Evolutionary conservation across 2,329 filamentous ascomycete species (phyloP), one percentile per base, ranked within the genome.

Genomic region (Fusarium haematococcum): DNA sequence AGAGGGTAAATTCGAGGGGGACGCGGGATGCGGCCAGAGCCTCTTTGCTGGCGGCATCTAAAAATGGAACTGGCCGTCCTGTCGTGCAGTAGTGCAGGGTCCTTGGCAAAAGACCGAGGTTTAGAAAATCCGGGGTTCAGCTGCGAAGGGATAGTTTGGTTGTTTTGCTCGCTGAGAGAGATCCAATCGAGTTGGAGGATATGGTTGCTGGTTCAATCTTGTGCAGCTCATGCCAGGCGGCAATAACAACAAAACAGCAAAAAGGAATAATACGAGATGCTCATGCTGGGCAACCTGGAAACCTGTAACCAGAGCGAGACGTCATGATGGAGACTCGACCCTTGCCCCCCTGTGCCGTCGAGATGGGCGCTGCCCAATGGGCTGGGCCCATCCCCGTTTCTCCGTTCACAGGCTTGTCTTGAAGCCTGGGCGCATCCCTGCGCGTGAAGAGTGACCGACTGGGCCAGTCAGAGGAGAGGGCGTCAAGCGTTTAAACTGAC

Each of bases 21-120:
- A 33, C 23, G 41, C 5, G 35, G 41, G 57, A 67, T 35, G 57
- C 56, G 56, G 33, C 63, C 71, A 52, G 71, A 72, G 32, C 27
- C 71, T 69, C 33, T 66, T 41, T 65, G 64, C 57, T 63, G 68
- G 71, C 71, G 71, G 61, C 65, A 64, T 60, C 71, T 74, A 74
- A 74, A 67, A 75, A 69, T 73, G 71, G 71, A 74, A 75, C 68
- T 62, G 41, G 18, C 27, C 2, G 27, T 32, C 27, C 25, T 75
- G 69, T 69, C 65, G 48, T 75, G 71, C 71, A 74, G 71, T 74
- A 74, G 71, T 57, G 71, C 61, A 66, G 65, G 68, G 65, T 58
- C 62, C 71, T 54, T 60, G 59, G 57, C 60, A 56, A 63, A 68
- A 48, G 61, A 33, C 61, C 59, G 32, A 74, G 54, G 63, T 20